These are phyloP conservation scores for Tetrapisispora phaffii DNA, from an alignment of 805 yeast genomes.

Conservation along the genomic window DNA sequence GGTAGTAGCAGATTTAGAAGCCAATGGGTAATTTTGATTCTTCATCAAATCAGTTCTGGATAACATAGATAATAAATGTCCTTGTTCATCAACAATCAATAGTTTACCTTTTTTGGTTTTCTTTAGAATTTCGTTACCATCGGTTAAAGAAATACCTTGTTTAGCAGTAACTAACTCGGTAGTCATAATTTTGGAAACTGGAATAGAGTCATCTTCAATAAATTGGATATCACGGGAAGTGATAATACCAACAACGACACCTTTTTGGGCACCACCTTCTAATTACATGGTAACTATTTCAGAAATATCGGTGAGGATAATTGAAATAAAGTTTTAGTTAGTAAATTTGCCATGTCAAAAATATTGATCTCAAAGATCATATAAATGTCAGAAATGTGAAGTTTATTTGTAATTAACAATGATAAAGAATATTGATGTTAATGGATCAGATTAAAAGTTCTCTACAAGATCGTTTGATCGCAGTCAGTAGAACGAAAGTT, in stretches of 20 bases:
- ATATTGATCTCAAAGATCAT: background rate
- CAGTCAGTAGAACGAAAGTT: slow-evolving; percentile 99
- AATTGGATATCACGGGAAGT: slow-evolving; percentile 97
- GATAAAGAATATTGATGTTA: background rate
- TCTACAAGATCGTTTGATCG: slow-evolving; percentile 99
- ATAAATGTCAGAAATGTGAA: background rate
- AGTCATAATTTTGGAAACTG: slow-evolving; percentile 80
- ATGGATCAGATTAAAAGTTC: slow-evolving; percentile 36
- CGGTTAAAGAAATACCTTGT: slow-evolving; percentile 68
- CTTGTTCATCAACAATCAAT: slow-evolving; percentile 75
- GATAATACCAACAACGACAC: slow-evolving; percentile 87
- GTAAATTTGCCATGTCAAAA: slow-evolving; percentile 7
- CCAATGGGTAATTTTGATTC: slow-evolving; percentile 86
- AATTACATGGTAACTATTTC: slow-evolving; percentile 8
- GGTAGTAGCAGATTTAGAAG: slow-evolving; percentile 85
- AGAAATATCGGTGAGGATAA: background rate
- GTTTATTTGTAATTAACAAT: background rate
- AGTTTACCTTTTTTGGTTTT: slow-evolving; percentile 94
- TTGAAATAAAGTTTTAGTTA: slow-evolving; percentile 8
- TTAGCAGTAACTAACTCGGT: slow-evolving; percentile 74
- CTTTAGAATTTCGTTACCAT: slow-evolving; percentile 87
- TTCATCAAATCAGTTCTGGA: slow-evolving; percentile 96
- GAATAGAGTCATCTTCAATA: slow-evolving; percentile 58
- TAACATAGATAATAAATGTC: slow-evolving; percentile 74
- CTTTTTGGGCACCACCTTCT: slow-evolving; percentile 81